Evolutionary conservation across 495 filamentous ascomycete species (phyloP).

Genomic region (Margaritispora aquatica): DNA sequence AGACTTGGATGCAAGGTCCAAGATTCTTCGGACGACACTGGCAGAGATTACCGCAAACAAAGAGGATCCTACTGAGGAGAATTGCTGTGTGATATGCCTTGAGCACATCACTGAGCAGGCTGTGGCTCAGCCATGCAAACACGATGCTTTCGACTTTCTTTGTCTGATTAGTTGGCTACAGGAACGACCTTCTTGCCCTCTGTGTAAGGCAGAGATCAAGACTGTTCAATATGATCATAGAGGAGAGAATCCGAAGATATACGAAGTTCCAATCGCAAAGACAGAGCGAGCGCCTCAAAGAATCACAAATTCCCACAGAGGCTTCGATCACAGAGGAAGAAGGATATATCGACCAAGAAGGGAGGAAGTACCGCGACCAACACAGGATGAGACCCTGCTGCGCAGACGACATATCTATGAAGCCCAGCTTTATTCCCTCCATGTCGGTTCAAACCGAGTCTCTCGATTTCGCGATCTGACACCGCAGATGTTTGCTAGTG

Average conservation of each 20-base stretch:
- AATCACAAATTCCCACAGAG: constrained; percentile 2
- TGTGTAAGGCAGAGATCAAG: constrained; percentile 66
- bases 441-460: constrained; percentile 74
- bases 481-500: constrained; percentile 54
- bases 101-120: constrained; percentile 66
- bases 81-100: constrained; percentile 67
- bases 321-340: constrained; percentile 11
- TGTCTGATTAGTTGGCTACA: constrained; percentile 83
- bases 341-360: constrained; percentile 22
- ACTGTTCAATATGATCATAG: constrained; percentile 63
- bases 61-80: constrained; percentile 12
- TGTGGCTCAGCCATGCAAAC: constrained; percentile 66
- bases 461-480: constrained; percentile 75
- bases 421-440: constrained; percentile 69
- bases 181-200: constrained; percentile 58
- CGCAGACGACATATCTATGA: constrained; percentile 72
- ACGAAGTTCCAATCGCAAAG: constrained; percentile 39
- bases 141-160: constrained; percentile 76
- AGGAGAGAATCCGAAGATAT: constrained; percentile 38
- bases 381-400: constrained; percentile 51
- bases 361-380: constrained; percentile 19
- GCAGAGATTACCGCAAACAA: constrained; percentile 32
- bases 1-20: constrained; percentile 32
- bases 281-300: constrained; percentile 12
- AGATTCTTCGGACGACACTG: constrained; percentile 41